Conservation (phyloP, 176 grass and related monocot species). For the Calamus simplicifolius region DNA sequence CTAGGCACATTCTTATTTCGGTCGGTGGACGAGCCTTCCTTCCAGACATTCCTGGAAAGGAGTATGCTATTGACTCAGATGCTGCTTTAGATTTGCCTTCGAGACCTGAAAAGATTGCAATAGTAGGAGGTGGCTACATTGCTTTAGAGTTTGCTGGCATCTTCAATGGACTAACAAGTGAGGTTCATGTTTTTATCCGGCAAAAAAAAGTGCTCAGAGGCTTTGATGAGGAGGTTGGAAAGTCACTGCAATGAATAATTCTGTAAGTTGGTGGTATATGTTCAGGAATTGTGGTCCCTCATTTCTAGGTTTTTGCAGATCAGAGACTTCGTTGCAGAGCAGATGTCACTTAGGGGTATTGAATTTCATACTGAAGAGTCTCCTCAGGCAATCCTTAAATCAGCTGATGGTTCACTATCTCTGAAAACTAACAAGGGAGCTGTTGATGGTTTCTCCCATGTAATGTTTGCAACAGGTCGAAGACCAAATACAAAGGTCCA, state of each 20-base stretch:
- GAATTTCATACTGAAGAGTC: constrained; percentile 69
- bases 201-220: constrained; percentile 69
- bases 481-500: constrained; percentile 63
- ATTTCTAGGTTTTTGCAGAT: constrained; percentile 36
- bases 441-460: constrained; percentile 64
- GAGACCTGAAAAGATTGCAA: constrained; percentile 63
- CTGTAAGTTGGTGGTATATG: too few species aligned
- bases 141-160: constrained; percentile 80
- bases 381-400: constrained; percentile 57
- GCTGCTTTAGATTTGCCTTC: constrained; percentile 49
- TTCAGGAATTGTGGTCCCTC: not conserved
- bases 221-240: constrained; percentile 73
- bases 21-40: constrained; percentile 54
- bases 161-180: constrained; percentile 72
- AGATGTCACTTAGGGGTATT: constrained; percentile 59
- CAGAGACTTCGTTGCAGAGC: constrained; percentile 67
- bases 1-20: constrained; percentile 62
- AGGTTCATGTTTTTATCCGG: constrained; percentile 76
- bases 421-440: constrained; percentile 72
- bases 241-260: constrained; percentile 11
- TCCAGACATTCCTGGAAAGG: constrained; percentile 61
- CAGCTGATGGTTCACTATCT: constrained; percentile 56
- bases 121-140: constrained; percentile 74
- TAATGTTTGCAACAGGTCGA: constrained; percentile 84
- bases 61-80: constrained; percentile 71